phyloP scores from a whole-genome alignment of 257 asterid genomes.

The Parsonsia alboflavescens region DNA sequence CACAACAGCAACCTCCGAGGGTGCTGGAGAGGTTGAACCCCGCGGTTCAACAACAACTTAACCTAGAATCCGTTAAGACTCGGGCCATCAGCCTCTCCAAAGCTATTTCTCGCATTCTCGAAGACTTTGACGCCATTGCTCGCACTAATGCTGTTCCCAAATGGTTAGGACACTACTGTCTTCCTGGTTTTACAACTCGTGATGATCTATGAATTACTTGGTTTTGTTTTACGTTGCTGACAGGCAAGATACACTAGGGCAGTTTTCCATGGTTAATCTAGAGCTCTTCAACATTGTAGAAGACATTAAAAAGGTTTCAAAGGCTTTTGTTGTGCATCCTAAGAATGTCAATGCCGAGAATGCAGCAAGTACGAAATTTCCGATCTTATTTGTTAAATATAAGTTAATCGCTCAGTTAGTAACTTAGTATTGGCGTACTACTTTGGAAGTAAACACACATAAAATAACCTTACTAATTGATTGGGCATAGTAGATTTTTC shows the following conservation, averaged over 20 bases:
- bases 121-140: conserved; percentile 67
- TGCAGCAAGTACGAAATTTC: conserved; percentile 54
- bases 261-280: conserved; percentile 93
- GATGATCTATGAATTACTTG: neutral
- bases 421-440: too few relatives aligned
- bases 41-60: conserved; percentile 87
- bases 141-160: conserved; percentile 71
- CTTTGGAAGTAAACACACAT: neutral
- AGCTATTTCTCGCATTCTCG: conserved; percentile 91
- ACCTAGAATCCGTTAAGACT: conserved; percentile 90
- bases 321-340: conserved; percentile 95
- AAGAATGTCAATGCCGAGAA: conserved; percentile 92
- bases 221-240: neutral
- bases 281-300: conserved; percentile 92
- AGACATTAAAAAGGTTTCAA: conserved; percentile 87
- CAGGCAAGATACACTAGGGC: conserved; percentile 91
- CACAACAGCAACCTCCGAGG: conserved; percentile 37
- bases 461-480: neutral
- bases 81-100: conserved; percentile 87
- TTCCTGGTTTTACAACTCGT: neutral
- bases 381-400: neutral
- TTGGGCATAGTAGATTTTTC: neutral
- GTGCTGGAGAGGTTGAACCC: conserved; percentile 80
- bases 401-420: neutral
- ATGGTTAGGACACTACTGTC: conserved; percentile 41